A percentile compares a stretch with the other conserved stretches of the same genome.
phyloP scores from a whole-genome alignment of 83 land plant species.

The Picea engelmannii region DNA sequence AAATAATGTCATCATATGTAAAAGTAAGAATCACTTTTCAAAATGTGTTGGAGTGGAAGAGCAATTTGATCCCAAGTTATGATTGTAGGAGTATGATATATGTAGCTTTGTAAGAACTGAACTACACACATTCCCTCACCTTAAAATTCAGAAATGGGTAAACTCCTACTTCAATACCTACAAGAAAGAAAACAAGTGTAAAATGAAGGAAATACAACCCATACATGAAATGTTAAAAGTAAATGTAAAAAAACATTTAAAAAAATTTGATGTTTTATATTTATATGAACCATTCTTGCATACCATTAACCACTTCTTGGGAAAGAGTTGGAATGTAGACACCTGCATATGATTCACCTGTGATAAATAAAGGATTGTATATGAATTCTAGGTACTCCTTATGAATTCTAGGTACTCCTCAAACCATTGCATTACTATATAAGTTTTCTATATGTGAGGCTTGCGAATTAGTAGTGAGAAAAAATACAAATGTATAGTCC shows the following conservation, averaged over 20 bases:
- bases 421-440: slow-evolving; percentile 33
- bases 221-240: too few relatives aligned
- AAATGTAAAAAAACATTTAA: too few relatives aligned
- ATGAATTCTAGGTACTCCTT: slow-evolving; percentile 24
- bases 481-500: too few relatives aligned
- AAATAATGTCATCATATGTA: too few relatives aligned
- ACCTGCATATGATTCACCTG: slow-evolving; percentile 46
- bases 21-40: too few relatives aligned
- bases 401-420: slow-evolving; percentile 25
- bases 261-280: too few relatives aligned
- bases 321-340: slow-evolving; percentile 21
- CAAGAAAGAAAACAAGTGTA: background rate
- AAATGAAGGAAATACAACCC: too few relatives aligned
- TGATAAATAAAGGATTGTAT: slow-evolving; percentile 26
- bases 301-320: background rate
- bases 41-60: too few relatives aligned
- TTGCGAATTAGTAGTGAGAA: too few relatives aligned
- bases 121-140: background rate
- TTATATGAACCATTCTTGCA: background rate
- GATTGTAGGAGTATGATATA: too few relatives aligned
- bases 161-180: background rate
- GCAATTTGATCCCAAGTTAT: too few relatives aligned
- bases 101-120: background rate
- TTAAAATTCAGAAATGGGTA: slow-evolving; percentile 10
- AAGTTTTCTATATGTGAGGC: too few relatives aligned